Evolutionary conservation across 1,139 yeast species (phyloP), one percentile per base, ranked within the genome.

Genomic region (Taphrina communis): DNA sequence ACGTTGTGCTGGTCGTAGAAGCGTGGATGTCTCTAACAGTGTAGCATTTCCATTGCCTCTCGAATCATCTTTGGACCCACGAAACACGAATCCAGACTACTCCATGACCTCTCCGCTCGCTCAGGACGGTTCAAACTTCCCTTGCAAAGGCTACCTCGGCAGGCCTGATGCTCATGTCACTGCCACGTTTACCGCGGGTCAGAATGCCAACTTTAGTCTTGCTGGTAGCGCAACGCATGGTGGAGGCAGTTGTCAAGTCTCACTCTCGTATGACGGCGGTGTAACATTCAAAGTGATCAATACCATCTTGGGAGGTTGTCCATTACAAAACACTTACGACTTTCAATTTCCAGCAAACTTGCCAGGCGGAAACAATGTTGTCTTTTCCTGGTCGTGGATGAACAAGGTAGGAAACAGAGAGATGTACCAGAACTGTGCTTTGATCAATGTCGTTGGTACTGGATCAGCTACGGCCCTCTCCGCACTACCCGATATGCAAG

Each of bases 301-400:
- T 62, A 73, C 75, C 4, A 73, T 75, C 9, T 74, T 75, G 39
- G 77, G 77, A 3, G 77, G 77, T 11, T 75, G 77, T 56, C 77
- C 77, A 4, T 61, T 74, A 14, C 70, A 70, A 46, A 57, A 70
- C 50, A 70, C 70, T 21, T 75, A 75, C 65, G 70, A 72, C 14
- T 75, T 75, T 62, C 59, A 46, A 1, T 65, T 75, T 21, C 77
- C 77, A 3, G 56, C 65, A 9, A 52, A 69, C 11, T 75, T 76
- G 8, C 77, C 77, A 8, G 62, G 66, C 7, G 77, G 77, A 12
- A 51, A 59, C 9, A 65, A 70, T 19, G 77, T 76, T 7, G 69
- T 75, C 14, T 61, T 75, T 21, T 70, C 76, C 7, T 75, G 77
- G 77, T 70, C 73, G 11, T 75, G 77, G 77, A 73, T 75, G 58